A percentile compares a stretch with the other conserved stretches of the same genome.
Evolutionary conservation across 441 rosid genomes (phyloP).

Genomic region (Dalechampia spathulata): DNA sequence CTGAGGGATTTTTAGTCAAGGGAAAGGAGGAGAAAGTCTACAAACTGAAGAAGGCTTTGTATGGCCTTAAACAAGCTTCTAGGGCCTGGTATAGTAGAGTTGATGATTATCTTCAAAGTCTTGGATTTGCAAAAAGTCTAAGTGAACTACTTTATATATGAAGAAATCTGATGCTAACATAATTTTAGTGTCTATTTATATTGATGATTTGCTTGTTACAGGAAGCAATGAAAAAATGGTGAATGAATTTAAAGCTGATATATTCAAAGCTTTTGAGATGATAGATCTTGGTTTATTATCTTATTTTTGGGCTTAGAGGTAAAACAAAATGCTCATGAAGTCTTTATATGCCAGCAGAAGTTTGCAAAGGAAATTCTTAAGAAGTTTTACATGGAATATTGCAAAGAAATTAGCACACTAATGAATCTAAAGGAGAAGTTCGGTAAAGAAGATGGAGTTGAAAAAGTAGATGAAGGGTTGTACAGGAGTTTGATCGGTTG

Average conservation of each 20-base stretch:
- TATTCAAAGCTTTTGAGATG: background rate
- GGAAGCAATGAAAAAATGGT: background rate
- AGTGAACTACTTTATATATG: background rate
- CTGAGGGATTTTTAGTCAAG: background rate
- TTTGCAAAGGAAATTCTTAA: background rate
- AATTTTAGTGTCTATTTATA: background rate
- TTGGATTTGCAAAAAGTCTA: background rate
- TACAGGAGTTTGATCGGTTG: background rate
- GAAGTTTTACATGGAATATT: background rate
- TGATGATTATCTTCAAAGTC: background rate
- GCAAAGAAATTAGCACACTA: background rate
- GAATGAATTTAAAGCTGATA: background rate
- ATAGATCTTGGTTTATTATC: background rate
- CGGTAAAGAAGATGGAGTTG: background rate
- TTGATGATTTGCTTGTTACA: slow-evolving; percentile 2
- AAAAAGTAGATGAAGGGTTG: too few species aligned
- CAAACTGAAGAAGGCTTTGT: background rate
- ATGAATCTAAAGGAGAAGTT: background rate
- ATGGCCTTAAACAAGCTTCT: background rate
- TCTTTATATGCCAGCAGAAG: background rate
- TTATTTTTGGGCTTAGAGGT: background rate
- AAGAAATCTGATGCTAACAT: background rate
- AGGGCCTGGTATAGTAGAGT: background rate
- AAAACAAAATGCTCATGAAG: background rate
- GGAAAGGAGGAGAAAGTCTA: background rate